Evolutionary conservation across 768 basidiomycete genomes (phyloP).

Genomic region (Boletus insuetus): DNA sequence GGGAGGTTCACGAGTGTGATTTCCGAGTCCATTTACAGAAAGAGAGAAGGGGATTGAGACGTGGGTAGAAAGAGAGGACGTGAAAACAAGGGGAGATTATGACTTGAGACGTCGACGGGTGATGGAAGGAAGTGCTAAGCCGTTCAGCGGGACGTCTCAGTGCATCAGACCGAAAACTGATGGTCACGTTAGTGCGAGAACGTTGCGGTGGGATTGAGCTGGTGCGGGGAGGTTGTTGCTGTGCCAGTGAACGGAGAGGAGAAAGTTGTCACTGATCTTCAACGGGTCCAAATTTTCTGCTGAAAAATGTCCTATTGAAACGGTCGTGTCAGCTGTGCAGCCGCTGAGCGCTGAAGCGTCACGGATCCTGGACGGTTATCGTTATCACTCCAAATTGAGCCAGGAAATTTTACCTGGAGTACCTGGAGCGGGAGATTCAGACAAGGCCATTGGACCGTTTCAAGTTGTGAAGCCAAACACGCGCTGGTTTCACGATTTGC

Average conservation of each 20-base stretch:
- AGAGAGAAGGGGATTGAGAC: no score
- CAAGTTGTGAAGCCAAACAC: neutral
- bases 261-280: neutral
- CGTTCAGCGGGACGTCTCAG: neutral
- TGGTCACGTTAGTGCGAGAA: neutral
- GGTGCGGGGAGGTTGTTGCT: no score
- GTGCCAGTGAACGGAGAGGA: no score
- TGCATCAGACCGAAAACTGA: neutral
- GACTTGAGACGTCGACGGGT: neutral
- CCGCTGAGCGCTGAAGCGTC: neutral
- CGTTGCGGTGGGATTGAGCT: neutral
- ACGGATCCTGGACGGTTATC: neutral
- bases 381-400: neutral
- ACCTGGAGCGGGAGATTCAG: neutral
- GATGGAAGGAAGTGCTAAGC: neutral
- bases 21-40: conserved; percentile 27
- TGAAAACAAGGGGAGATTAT: neutral
- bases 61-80: no score
- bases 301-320: neutral
- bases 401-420: neutral
- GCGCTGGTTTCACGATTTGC: neutral
- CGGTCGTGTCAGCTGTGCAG: neutral
- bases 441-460: neutral
- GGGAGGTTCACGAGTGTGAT: conserved; percentile 24
- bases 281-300: neutral